Base-by-base conservation (phyloP, 2,329 filamentous ascomycete genomes). In the Conoideocrella luteorostrata region DNA sequence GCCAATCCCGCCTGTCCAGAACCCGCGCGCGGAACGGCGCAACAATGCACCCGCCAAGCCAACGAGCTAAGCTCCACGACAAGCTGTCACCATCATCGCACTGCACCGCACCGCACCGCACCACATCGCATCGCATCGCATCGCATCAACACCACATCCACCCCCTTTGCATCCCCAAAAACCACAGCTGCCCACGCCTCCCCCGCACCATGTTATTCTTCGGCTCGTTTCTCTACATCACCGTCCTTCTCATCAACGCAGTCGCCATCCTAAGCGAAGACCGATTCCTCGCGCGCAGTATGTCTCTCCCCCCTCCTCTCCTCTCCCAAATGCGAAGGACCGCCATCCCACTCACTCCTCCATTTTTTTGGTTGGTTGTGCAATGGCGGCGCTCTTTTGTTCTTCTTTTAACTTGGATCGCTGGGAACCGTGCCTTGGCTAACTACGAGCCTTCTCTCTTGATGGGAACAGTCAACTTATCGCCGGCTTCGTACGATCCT, bases 191-290 rank as follows among this genome's bases (percentile, higher is more conserved):
- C 28, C 11, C 23, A 7, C 50, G n/a, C n/a, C n/a, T n/a, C n/a
- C n/a, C n/a, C n/a, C n/a, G n/a, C 57, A 59, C 45, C 40, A 87
- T 88, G 83, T 71, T 88, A 51, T 77, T 90, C 70, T 69, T 80
- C 51, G 75, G 76, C 43, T 86, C 81, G 57, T 75, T 93, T 47
- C 73, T 93, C 63, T 90, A 91, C 65, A 62, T 91, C 53, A 77
- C 81, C 55, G 75, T 95, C 62, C 87, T 97, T 59, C 78, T 97
- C 62, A 82, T 93, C 68, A 98, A 98, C 68, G 88, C 88, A 53
- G 84, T 97, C 61, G 88, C 90, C 51, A 82, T 96, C 60, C 84
- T 97, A 52, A 95, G 88, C 56, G 90, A 95, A 78, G 89, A 95
- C 69, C 85, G 89, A 50, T 95, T 95, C 66, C 86, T 95, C 53